phyloP scores from a whole-genome alignment of 495 filamentous ascomycete species.

The Penicillium parvum region DNA sequence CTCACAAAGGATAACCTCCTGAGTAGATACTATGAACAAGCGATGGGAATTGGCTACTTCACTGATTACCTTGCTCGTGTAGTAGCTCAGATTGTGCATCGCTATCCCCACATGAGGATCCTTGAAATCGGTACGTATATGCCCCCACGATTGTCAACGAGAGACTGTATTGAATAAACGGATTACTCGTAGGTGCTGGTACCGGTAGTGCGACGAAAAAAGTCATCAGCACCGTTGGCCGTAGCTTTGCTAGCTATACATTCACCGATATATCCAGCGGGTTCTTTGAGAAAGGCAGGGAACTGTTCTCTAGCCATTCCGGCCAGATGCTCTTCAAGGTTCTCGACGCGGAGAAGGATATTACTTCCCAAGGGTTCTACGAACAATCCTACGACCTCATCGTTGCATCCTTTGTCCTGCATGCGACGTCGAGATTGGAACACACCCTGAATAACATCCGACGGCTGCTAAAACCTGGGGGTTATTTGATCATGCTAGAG shows the following conservation, averaged over 20 bases:
- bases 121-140: too few species aligned
- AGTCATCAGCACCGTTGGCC: not conserved
- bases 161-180: too few species aligned
- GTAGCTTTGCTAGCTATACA: not conserved
- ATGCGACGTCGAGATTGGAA: constrained; percentile 45
- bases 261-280: not conserved
- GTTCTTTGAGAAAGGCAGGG: constrained; percentile 25
- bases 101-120: not conserved
- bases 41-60: too few species aligned
- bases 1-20: too few species aligned
- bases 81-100: not conserved
- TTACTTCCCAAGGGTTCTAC: constrained; percentile 42
- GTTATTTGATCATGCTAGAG: constrained; percentile 25
- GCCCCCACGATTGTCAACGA: too few species aligned
- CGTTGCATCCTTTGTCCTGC: constrained; percentile 50
- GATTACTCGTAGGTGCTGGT: not conserved
- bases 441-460: constrained; percentile 44
- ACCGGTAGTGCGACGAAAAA: not conserved
- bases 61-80: not conserved
- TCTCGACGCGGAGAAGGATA: constrained; percentile 46
- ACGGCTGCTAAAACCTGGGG: constrained; percentile 31
- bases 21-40: too few species aligned
- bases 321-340: constrained; percentile 44
- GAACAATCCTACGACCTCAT: constrained; percentile 45
- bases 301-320: constrained; percentile 14